These are phyloP conservation scores for Nemania diffusa DNA, from an alignment of 2,329 filamentous ascomycete species.

Conservation along the genomic window DNA sequence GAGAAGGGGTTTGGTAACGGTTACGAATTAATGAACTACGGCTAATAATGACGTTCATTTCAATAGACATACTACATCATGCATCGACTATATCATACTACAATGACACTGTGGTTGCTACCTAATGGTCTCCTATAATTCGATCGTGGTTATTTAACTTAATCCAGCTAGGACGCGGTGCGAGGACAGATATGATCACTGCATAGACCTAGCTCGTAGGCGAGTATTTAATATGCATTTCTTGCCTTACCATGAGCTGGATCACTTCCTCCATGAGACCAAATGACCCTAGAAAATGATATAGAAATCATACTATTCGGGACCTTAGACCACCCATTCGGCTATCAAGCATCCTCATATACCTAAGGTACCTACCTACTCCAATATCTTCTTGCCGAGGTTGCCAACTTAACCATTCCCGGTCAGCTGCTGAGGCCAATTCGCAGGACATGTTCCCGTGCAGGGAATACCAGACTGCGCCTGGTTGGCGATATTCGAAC, in stretches of 20 bases:
- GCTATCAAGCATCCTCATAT: conserved; percentile 26
- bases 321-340: not conserved
- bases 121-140: not conserved
- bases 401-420: conserved; percentile 39
- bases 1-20: not conserved
- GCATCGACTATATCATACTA: too few relatives aligned
- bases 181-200: not conserved
- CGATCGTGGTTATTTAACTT: not conserved
- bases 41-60: conserved; percentile 18
- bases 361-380: not conserved
- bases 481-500: conserved; percentile 55
- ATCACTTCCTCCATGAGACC: not conserved
- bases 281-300: too few relatives aligned
- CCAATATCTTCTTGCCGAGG: not conserved
- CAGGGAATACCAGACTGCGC: conserved; percentile 49
- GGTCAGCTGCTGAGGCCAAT: conserved; percentile 53
- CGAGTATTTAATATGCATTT: not conserved
- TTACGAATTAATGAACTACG: conserved; percentile 24
- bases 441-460: conserved; percentile 52
- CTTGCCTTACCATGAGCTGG: not conserved
- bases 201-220: not conserved
- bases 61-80: conserved; percentile 22
- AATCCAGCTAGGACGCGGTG: not conserved
- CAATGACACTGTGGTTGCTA: not conserved
- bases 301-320: not conserved